Percentiles rank a stretch among this genome's conserved stretches.
Evolutionary conservation across 2,329 filamentous ascomycete species (phyloP).

Genomic region (Fusarium austroafricanum): DNA sequence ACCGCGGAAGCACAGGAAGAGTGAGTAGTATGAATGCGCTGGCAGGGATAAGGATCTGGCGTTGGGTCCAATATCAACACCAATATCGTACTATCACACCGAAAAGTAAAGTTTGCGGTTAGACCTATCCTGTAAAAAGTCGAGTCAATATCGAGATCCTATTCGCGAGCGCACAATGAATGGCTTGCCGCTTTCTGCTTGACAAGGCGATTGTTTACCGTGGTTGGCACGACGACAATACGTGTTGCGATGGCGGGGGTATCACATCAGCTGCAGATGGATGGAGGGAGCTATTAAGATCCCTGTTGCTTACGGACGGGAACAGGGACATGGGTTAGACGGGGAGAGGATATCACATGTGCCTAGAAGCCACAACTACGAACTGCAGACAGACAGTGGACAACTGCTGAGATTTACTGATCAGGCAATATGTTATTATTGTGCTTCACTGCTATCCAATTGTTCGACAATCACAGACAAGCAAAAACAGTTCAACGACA

Average conservation of each 20-base stretch:
- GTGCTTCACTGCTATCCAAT: background rate
- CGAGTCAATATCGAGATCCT: background rate
- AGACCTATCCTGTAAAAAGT: conserved; percentile 26
- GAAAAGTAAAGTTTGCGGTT: conserved; percentile 23
- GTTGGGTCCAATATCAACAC: background rate
- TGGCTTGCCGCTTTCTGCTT: conserved; percentile 33
- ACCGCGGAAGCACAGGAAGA: conserved; percentile 11
- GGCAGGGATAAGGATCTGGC: conserved; percentile 26
- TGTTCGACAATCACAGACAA: background rate
- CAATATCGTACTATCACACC: conserved; percentile 14
- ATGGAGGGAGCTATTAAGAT: conserved; percentile 14
- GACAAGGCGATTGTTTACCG: conserved; percentile 28
- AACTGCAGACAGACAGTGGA: background rate
- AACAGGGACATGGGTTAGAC: conserved; percentile 21
- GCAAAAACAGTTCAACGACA: conserved; percentile 19
- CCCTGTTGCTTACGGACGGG: conserved; percentile 17
- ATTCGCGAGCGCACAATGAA: conserved; percentile 25
- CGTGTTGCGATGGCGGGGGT: conserved; percentile 18
- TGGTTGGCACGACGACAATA: conserved; percentile 23
- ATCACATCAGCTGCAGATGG: conserved; percentile 3
- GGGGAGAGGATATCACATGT: conserved; percentile 23
- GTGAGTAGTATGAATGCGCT: conserved; percentile 4
- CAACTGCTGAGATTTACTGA: conserved; percentile 1
- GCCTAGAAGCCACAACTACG: conserved; percentile 9
- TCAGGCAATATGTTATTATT: conserved; percentile 4